Evolutionary conservation across 1,284 basidiomycete genomes (phyloP), one percentile per base, ranked within the genome.

Genomic region (Microbotryum lychnidis-dioicae): DNA sequence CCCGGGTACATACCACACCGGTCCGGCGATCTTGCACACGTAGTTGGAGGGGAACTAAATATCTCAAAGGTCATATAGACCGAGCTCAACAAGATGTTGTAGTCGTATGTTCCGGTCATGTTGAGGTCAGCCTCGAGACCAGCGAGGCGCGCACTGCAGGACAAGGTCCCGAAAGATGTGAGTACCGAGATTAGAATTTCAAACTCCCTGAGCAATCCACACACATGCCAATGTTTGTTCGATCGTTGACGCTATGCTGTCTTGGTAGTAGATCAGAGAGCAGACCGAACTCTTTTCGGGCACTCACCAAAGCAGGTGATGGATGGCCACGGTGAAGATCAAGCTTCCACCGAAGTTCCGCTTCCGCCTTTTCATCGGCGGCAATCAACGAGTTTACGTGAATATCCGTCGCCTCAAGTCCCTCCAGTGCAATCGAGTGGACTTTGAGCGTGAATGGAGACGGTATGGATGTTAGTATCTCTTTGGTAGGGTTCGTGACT

Each of bases 21-120:
- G 82, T 2, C 84, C 83, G 14, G 84, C 73, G 53, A 73, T 74
- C 80, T 84, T 68, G 33, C 76, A 65, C 45, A 84, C 62, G 48
- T 84, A 72, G 66, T 84, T 85, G 16, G 80, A 81, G 3, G 84
- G 84, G 20, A 86, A 66, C 85, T 83, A 29, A 70, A 71, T 20
- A 75, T 71, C 49, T 83, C 82, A 65, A 85, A 86, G 83, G 83
- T 82, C 20, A 82, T 80, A 58, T 64, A 71, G 63, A 66, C 66
- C 6, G 62, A 46, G 18, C 70, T 71, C 50, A 72, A 52, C n/a
- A 72, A 42, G 3, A 18, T 6, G 3, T 42, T 42, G 37, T 42
- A 42, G 14, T 42, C 37, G 37, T 78, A 72, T 51, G 81, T 79
- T 3, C 78, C 76, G 74, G 14, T 42, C 14, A 85, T 77, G n/a